These are phyloP conservation scores for Leptographium lundbergii DNA, from an alignment of 2,329 filamentous ascomycete genomes.

Conservation along the genomic window DNA sequence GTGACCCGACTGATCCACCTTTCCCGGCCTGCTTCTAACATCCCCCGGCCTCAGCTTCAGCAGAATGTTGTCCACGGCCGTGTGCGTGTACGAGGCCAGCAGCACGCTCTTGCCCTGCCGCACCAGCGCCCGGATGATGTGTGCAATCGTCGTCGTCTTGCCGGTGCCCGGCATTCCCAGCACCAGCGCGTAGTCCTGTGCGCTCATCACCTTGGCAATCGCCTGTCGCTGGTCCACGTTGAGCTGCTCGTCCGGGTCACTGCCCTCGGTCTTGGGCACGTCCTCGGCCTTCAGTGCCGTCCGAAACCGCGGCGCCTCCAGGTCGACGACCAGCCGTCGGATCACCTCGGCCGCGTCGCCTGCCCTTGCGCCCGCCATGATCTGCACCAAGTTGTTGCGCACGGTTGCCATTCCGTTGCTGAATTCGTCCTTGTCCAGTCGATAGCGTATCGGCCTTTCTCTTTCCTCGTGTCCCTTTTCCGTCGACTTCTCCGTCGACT, in stretches of 20 bases:
- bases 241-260: constrained; percentile 33
- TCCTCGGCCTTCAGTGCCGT: constrained; percentile 30
- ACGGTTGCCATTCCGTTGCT: constrained; percentile 95
- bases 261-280: constrained; percentile 28
- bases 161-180: constrained; percentile 97
- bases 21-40: constrained; percentile 41
- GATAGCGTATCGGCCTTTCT: constrained; percentile 47
- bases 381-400: constrained; percentile 82
- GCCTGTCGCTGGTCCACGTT: constrained; percentile 81
- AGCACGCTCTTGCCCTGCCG: constrained; percentile 85
- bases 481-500: background rate
- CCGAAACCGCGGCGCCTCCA: constrained; percentile 62
- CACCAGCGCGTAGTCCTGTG: constrained; percentile 90
- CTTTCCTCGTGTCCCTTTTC: constrained; percentile 16
- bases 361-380: constrained; percentile 71
- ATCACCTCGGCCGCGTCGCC: constrained; percentile 59
- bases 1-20: no score
- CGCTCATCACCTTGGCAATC: constrained; percentile 91
- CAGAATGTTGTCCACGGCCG: constrained; percentile 94
- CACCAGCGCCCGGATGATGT: constrained; percentile 85
- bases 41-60: constrained; percentile 51
- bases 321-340: constrained; percentile 68
- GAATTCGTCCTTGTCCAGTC: constrained; percentile 95
- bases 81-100: constrained; percentile 91
- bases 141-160: constrained; percentile 95